Conservation (phyloP, 2,329 filamentous ascomycete genomes). For the Ilyonectria robusta region DNA sequence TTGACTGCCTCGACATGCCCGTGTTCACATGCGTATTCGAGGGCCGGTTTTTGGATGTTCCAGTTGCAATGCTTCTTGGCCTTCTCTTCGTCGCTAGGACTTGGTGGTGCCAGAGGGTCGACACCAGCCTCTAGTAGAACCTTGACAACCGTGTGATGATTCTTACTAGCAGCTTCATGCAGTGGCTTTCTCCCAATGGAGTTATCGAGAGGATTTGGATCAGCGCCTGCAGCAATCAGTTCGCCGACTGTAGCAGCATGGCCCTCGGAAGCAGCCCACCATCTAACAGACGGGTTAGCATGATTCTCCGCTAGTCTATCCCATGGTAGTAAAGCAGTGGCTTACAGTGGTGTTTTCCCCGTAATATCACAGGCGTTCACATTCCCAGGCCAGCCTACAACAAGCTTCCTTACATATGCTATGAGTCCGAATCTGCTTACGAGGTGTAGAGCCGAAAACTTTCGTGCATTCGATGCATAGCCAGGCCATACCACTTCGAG, state of each 20-base stretch:
- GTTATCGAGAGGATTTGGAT: no score
- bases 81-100: no score
- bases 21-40: background rate
- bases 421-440: background rate
- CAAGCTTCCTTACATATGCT: conserved; percentile 1
- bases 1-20: background rate
- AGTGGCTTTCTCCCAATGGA: no score
- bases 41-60: no score
- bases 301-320: no score
- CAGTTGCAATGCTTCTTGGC: no score
- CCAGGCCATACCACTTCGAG: background rate
- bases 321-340: no score
- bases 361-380: background rate
- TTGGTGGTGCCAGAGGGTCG: background rate
- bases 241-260: background rate
- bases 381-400: background rate
- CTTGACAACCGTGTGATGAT: background rate
- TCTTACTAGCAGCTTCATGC: background rate
- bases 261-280: background rate
- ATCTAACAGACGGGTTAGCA: no score
- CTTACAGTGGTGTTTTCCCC: background rate
- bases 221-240: background rate
- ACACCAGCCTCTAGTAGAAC: background rate
- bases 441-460: background rate
- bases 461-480: background rate